phyloP scores from a whole-genome alignment of 2,329 filamentous ascomycete genomes.

The Proliferodiscus dingleyae region DNA sequence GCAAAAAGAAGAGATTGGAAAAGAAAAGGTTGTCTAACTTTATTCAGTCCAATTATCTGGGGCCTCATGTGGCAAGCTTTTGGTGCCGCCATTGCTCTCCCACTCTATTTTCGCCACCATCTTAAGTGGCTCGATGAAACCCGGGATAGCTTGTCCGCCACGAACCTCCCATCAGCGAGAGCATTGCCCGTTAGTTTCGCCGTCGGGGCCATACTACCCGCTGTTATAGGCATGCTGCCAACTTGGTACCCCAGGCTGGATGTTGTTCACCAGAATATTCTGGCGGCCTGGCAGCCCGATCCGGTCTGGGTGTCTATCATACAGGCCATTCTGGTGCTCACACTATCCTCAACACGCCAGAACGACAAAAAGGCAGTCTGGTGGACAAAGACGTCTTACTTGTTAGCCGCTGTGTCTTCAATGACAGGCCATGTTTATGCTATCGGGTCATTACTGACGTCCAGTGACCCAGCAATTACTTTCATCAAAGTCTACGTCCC shows the following conservation, averaged over 20 bases:
- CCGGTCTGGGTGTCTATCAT: slow-evolving; percentile 22
- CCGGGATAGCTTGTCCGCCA: not conserved
- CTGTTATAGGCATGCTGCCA: slow-evolving; percentile 20
- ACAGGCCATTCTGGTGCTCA: slow-evolving; percentile 14
- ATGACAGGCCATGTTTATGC: not conserved
- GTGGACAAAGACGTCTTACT: not conserved
- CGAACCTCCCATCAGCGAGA: not conserved
- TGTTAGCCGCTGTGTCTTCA: not conserved
- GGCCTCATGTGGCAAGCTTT: slow-evolving; percentile 23
- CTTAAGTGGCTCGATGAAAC: slow-evolving; percentile 19
- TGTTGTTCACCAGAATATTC: slow-evolving; percentile 21
- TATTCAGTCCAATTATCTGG: slow-evolving; percentile 23
- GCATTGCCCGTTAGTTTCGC: slow-evolving; percentile 17
- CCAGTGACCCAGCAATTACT: not conserved
- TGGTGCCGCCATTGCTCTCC: slow-evolving; percentile 26
- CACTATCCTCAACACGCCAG: too few relatives aligned
- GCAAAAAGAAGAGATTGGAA: not conserved
- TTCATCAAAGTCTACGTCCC: not conserved
- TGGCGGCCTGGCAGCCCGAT: slow-evolving; percentile 24
- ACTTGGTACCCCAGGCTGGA: slow-evolving; percentile 22
- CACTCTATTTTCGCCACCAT: slow-evolving; percentile 25
- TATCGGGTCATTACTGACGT: not conserved
- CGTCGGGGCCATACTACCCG: slow-evolving; percentile 23
- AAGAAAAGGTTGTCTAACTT: not conserved
- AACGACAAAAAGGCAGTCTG: slow-evolving; percentile 18